A percentile compares a stretch with the other conserved stretches of the same genome.
phyloP scores from a whole-genome alignment of 2,329 filamentous ascomycete genomes.

The Fusarium penzigii region DNA sequence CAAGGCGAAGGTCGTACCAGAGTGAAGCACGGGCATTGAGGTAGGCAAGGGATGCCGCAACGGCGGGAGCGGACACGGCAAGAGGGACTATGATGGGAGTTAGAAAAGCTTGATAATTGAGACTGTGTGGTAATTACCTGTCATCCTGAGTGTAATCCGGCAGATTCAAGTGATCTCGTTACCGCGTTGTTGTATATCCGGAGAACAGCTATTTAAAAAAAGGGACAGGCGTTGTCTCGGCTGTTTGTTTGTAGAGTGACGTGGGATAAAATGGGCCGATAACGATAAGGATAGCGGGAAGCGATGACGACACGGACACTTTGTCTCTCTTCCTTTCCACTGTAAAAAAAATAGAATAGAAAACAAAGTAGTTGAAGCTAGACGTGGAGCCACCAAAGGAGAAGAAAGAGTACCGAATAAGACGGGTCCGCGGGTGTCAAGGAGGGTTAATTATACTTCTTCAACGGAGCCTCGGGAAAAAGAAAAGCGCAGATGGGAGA shows the following conservation, averaged over 20 bases:
- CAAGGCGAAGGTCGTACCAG: conserved; percentile 63
- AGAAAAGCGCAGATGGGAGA: not conserved
- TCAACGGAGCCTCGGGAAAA: not conserved
- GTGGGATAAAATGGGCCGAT: conserved; percentile 21
- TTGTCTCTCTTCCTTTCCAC: not conserved
- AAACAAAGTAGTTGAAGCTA: too few relatives aligned
- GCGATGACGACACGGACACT: conserved; percentile 5
- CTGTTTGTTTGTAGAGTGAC: conserved; percentile 1
- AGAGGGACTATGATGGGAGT: conserved; percentile 48
- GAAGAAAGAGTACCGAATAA: not conserved
- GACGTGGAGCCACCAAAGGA: not conserved
- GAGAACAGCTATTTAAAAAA: too few relatives aligned
- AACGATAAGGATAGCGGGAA: conserved; percentile 16
- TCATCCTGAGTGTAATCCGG: conserved; percentile 8
- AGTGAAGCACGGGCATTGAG: conserved; percentile 71
- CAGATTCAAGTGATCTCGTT: too few relatives aligned
- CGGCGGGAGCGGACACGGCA: conserved; percentile 58
- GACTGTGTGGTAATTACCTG: conserved; percentile 13
- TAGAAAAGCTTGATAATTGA: not conserved
- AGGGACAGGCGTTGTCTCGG: too few relatives aligned
- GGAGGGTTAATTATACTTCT: not conserved
- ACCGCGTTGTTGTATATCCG: not conserved
- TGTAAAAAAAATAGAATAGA: not conserved
- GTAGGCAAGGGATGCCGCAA: conserved; percentile 71
- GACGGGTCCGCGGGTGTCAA: not conserved